Conservation (phyloP, 2,329 filamentous ascomycete species). For the Zelopaecilomyces penicillatus region DNA sequence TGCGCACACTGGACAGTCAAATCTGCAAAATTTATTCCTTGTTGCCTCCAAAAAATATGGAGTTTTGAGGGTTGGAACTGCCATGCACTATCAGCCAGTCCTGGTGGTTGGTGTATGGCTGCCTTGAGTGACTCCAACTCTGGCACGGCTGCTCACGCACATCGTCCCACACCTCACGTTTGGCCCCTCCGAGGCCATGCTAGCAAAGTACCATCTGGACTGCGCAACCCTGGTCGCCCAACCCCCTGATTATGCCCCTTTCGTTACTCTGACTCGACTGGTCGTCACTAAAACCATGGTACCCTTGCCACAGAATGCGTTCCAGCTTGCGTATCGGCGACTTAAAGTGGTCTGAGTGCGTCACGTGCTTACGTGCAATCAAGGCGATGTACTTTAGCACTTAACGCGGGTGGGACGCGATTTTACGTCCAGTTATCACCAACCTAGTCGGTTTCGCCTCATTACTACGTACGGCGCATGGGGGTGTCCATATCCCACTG, state of each 20-base stretch:
- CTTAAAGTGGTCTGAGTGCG: background rate
- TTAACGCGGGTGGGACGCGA: slow-evolving; percentile 11
- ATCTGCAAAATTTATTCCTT: background rate
- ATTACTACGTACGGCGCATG: slow-evolving; percentile 11
- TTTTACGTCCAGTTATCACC: slow-evolving; percentile 7
- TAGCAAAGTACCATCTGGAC: slow-evolving; percentile 2
- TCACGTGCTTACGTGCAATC: slow-evolving; percentile 9
- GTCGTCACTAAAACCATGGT: slow-evolving; percentile 1
- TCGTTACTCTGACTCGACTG: slow-evolving; percentile 5
- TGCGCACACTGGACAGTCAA: background rate
- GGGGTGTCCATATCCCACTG: slow-evolving; percentile 9
- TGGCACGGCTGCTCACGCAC: slow-evolving; percentile 4
- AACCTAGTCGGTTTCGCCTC: slow-evolving; percentile 9
- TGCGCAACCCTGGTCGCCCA: background rate
- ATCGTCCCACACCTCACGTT: slow-evolving; percentile 4
- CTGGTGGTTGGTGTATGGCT: slow-evolving; percentile 9
- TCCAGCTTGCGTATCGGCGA: background rate
- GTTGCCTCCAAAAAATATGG: background rate
- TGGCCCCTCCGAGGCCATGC: slow-evolving; percentile 1
- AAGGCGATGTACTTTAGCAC: slow-evolving; percentile 5
- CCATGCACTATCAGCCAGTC: slow-evolving; percentile 12
- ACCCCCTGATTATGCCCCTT: background rate
- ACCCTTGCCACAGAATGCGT: no score
- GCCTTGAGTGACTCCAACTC: slow-evolving; percentile 7
- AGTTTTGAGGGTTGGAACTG: slow-evolving; percentile 1